Base-by-base conservation (phyloP, 2,329 filamentous ascomycete genomes). In the Scleromitrula shiraiana region DNA sequence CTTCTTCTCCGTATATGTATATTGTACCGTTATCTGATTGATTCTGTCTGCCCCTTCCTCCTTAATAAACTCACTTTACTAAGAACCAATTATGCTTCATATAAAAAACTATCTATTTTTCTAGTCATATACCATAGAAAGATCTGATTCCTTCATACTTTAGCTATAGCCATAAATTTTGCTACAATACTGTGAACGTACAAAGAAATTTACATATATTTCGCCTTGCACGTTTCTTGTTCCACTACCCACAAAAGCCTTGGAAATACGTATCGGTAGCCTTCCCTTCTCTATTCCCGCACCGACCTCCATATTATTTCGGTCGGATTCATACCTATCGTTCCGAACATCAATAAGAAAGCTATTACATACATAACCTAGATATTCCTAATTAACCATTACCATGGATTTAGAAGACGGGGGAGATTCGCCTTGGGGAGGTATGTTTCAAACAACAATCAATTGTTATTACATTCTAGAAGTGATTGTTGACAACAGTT, bases 401-500 rank as follows among this genome's bases (percentile, higher is more conserved):
- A 60, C 19, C 14, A 71, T 71, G 68, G 68, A 71, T 66, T 56
- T 70, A 48, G 68, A 66, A 62, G 68, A 68, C 54, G 67, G 64
- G 56, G 65, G 64, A 64, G 67, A 70, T 54, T 71, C 68, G 30
- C 68, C 68, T 42, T 71, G 68, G 68, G 68, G 67, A 50, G 68
- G 68, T 70, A 67, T 57, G 65, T 60, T 19, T 41, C 39, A 50
- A 7, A n/a, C 26, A 27, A 46, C 26, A 20, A 15, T 20, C 8
- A 33, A 37, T 10, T 27, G 35, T 41, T 32, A 17, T 15, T 17
- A 15, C 14, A 12, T n/a, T n/a, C 9, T 7, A 41, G 14, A 30
- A 46, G 24, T 27, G 37, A 26, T 33, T 45, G 37, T 49, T 60
- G 37, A 57, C 50, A 45, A 51, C 29, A 30, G n/a, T 15, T 26